These are phyloP conservation scores for Pezicula neosporulosa DNA, from an alignment of 2,329 filamentous ascomycete species.

Conservation along the genomic window DNA sequence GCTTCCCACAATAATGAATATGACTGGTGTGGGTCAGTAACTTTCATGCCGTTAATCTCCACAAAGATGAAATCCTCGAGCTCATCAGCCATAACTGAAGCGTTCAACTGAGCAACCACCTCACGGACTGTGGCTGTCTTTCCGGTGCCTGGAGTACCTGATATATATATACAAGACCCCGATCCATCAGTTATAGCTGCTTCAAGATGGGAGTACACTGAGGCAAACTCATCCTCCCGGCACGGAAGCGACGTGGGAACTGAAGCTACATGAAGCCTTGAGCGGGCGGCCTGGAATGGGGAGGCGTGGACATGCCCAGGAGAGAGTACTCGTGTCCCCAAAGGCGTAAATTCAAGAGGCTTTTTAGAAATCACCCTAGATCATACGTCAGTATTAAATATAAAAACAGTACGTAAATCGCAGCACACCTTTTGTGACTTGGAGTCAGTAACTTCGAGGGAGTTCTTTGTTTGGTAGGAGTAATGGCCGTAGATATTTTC, in stretches of 20 bases:
- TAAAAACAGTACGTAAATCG: slow-evolving; percentile 9
- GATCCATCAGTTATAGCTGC: slow-evolving; percentile 90
- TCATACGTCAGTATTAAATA: not conserved
- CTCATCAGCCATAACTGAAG: slow-evolving; percentile 84
- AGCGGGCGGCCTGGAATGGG: slow-evolving; percentile 87
- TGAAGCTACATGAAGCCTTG: slow-evolving; percentile 86
- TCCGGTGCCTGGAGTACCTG: slow-evolving; percentile 94
- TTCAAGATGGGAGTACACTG: slow-evolving; percentile 91
- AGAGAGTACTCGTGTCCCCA: slow-evolving; percentile 84
- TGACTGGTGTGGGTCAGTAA: slow-evolving; percentile 94
- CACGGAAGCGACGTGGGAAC: slow-evolving; percentile 88
- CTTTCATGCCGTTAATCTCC: slow-evolving; percentile 99
- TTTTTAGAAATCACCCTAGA: slow-evolving; percentile 71
- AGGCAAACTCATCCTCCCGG: slow-evolving; percentile 84
- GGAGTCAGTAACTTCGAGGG: slow-evolving; percentile 49
- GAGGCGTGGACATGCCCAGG: slow-evolving; percentile 73
- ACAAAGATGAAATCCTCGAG: slow-evolving; percentile 98
- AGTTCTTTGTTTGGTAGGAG: slow-evolving; percentile 33
- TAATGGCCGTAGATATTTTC: slow-evolving; percentile 38
- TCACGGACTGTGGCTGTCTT: slow-evolving; percentile 98
- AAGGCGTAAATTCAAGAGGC: slow-evolving; percentile 87
- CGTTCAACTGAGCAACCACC: slow-evolving; percentile 84
- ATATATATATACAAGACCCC: slow-evolving; percentile 97
- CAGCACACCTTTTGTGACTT: slow-evolving; percentile 56
- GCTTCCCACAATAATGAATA: slow-evolving; percentile 96